Base-by-base conservation (phyloP, 306 rosid genomes). In the Coriaria nepalensis region DNA sequence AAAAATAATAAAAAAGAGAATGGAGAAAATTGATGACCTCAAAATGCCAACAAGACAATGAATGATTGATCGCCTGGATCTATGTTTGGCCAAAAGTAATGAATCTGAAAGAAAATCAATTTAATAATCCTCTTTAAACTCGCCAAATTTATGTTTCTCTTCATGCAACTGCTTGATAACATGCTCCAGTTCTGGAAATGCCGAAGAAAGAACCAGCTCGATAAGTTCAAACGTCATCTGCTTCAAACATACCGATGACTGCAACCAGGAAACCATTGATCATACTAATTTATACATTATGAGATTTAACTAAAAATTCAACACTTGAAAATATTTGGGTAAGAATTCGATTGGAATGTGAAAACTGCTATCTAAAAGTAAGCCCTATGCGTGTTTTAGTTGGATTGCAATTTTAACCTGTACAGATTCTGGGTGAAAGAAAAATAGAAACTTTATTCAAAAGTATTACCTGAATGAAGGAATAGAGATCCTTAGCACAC, bases 211-310 rank as follows among this genome's bases (percentile, higher is more conserved):
- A 56, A 92, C 65, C 68, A 92, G 65, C 77, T 85, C 96, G 4
- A 92, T 68, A 61, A 92, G 73, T 57, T 92, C 96, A 62, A 60
- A 86, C 54, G 81, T 87, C 62, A 92, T 71, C 59, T 65, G 96
- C 87, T 82, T 92, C 74, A 79, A 53, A 60, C 92, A 85, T 45
- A 79, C 96, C 40, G 86, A 70, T 40, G 98, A 92, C 98, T 92
- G 82, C 74, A 47, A 40, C 6, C 55, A 49, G 60, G 43, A 60
- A 47, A 12, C 15, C 46, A 33, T 46, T 40, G n/a, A n/a, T n/a
- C n/a, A n/a, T n/a, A n/a, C n/a, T n/a, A n/a, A n/a, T n/a, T n/a
- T n/a, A n/a, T n/a, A n/a, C n/a, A n/a, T n/a, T n/a, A n/a, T n/a
- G n/a, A n/a, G n/a, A n/a, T n/a, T n/a, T n/a, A n/a, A n/a, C n/a